Percentiles rank a stretch among this genome's conserved stretches.
Evolutionary conservation across 2,329 filamentous ascomycete species (phyloP).

Genomic region (Berkeleyomyces basicola): DNA sequence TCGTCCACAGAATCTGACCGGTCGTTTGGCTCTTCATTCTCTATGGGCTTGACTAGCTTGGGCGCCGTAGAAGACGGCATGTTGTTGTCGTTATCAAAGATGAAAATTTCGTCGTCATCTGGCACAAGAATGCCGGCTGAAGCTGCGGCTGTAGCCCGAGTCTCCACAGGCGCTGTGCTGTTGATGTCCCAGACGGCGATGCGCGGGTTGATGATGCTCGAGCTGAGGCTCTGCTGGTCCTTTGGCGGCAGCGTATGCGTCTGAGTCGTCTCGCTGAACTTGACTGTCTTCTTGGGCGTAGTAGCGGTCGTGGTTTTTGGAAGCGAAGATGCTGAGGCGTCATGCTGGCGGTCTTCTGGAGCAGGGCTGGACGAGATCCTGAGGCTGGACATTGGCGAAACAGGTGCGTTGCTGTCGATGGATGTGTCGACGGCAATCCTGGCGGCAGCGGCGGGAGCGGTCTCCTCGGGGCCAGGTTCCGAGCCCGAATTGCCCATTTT

Average conservation of each 20-base stretch:
- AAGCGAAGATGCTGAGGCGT: not conserved
- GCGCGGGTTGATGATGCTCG: not conserved
- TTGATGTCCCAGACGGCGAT: slow-evolving; percentile 3
- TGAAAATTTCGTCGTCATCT: slow-evolving; percentile 27
- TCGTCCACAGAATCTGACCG: slow-evolving; percentile 22
- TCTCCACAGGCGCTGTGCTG: slow-evolving; percentile 11
- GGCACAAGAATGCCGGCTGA: not conserved
- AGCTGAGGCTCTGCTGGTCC: not conserved
- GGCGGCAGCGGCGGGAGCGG: not conserved
- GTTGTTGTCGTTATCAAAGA: slow-evolving; percentile 26
- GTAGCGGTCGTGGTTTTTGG: not conserved
- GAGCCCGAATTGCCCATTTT: not conserved
- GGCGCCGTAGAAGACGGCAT: slow-evolving; percentile 19
- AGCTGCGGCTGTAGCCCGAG: slow-evolving; percentile 1
- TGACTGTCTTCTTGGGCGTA: slow-evolving; percentile 10
- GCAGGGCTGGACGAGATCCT: not conserved
- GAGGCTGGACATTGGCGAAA: not conserved
- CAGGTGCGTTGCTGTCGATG: not conserved
- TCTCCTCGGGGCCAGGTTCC: not conserved
- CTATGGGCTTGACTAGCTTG: slow-evolving; percentile 17
- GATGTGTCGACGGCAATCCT: not conserved
- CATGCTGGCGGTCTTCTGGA: not conserved
- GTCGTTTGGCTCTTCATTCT: slow-evolving; percentile 1
- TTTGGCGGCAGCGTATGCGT: slow-evolving; percentile 2
- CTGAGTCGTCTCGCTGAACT: slow-evolving; percentile 6